phyloP scores from a whole-genome alignment of 208 protist species.

The Trypanosoma cruzi region DNA sequence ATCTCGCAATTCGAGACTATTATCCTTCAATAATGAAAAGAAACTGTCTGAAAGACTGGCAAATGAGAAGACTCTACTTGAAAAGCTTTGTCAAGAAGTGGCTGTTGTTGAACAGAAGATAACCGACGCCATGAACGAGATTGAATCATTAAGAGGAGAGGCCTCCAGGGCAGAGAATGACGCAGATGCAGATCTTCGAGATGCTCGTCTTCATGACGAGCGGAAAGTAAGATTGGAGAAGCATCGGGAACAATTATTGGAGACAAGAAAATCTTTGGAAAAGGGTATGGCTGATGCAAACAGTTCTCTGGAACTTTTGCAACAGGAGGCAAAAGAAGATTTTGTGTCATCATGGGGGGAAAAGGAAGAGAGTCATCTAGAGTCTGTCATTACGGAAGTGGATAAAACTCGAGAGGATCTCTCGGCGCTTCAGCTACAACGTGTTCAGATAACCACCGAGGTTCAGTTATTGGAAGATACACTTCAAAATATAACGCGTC shows the following conservation, averaged over 20 bases:
- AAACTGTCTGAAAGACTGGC: slow-evolving; percentile 24
- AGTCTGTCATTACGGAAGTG: slow-evolving; percentile 55
- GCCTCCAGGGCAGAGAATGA: slow-evolving; percentile 46
- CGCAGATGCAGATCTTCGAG: slow-evolving; percentile 45
- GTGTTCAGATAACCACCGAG: slow-evolving; percentile 64
- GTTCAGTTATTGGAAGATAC: slow-evolving; percentile 78
- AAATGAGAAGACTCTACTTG: slow-evolving; percentile 41
- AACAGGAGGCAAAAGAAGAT: slow-evolving; percentile 55
- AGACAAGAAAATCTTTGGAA: slow-evolving; percentile 45
- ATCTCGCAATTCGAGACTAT: slow-evolving; percentile 76
- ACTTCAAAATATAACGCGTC: slow-evolving; percentile 48
- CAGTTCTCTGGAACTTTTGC: slow-evolving; percentile 33
- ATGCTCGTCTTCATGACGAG: slow-evolving; percentile 44
- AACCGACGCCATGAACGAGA: slow-evolving; percentile 73
- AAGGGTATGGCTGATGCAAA: slow-evolving; percentile 42
- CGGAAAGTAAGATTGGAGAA: slow-evolving; percentile 37
- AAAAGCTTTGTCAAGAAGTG: slow-evolving; percentile 65
- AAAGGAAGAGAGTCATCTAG: slow-evolving; percentile 69
- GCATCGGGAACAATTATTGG: slow-evolving; percentile 48
- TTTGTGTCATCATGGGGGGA: slow-evolving; percentile 65
- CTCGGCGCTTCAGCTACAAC: slow-evolving; percentile 42
- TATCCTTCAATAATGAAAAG: slow-evolving; percentile 54
- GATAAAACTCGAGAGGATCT: slow-evolving; percentile 35
- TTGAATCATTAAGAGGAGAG: slow-evolving; percentile 65
- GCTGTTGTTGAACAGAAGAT: slow-evolving; percentile 76